Evolutionary conservation across 495 filamentous ascomycete genomes (phyloP), one percentile per base, ranked within the genome.

Genomic region (Penicillium angulare): DNA sequence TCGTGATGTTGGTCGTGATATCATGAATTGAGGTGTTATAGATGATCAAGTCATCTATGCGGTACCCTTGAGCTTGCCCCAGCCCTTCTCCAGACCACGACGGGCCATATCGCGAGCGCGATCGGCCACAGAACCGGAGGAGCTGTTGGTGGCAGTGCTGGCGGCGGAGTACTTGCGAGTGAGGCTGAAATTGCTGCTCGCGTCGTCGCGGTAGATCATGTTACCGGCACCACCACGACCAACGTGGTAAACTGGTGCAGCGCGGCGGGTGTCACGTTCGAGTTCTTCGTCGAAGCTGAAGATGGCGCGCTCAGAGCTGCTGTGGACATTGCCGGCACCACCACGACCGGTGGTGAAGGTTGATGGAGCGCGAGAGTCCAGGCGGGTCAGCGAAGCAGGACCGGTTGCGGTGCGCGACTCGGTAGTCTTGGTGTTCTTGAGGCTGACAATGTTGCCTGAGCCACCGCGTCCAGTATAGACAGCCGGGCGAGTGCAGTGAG

Each of bases 261-360:
- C 74, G 43, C 73, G 79, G 56, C 80, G 77, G 52, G 81, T 67
- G 52, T 86, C 86, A 52, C 85, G 81, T 57, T 86, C 80, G 50
- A 92, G 83, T 66, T 97, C 92, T 77, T 97, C 92, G 71, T 96
- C 90, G 73, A 97, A 93, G 52, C 81, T 86, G 76, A 96, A 87
- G 59, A 89, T 83, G 54, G 88, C 80, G 36, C 87, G 84, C 57
- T 86, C 83, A 32, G 60, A 65, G 53, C 78, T 71, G 53, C 75
- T 73, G 75, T 88, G 86, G 52, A 90, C 79, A 72, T 97, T 98
- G 55, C 93, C 93, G 38, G 86, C 90, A 26, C 93, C 93, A 41
- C 93, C 93, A 27, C 92, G 86, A 56, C 93, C 92, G 13, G 85
- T 83, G 60, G 79, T 81, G 82, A 86, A 95, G 60, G 75, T 74